Evolutionary conservation across 768 basidiomycete species (phyloP).

Genomic region (Tricholoma hemisulphureum): DNA sequence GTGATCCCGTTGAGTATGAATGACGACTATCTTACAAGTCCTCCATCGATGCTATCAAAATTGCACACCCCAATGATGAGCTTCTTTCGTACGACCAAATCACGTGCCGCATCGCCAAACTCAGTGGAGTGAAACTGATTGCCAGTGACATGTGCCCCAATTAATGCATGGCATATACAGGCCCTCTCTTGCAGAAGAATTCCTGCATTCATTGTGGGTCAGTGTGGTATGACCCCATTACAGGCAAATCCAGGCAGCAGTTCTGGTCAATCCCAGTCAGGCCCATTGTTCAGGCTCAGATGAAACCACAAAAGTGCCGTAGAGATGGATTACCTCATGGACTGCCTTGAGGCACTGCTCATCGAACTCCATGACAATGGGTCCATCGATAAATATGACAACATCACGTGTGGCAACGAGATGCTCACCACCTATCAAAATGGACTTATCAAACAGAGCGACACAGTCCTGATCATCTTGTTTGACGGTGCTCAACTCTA

Average conservation of each 20-base stretch:
- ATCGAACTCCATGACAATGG: background rate
- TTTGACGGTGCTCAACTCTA: conserved; percentile 35
- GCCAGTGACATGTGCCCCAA: conserved; percentile 10
- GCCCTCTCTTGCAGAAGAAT: background rate
- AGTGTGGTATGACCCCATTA: conserved; percentile 8
- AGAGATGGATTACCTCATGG: conserved; percentile 8
- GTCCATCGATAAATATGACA: background rate
- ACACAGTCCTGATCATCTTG: conserved; percentile 29
- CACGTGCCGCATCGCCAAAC: conserved; percentile 5
- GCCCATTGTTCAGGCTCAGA: conserved; percentile 21
- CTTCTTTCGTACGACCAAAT: conserved; percentile 12
- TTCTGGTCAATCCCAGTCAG: conserved; percentile 24
- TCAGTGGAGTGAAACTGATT: conserved; percentile 7
- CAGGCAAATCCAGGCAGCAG: conserved; percentile 6
- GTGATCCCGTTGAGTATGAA: too few species aligned
- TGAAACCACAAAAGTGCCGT: conserved; percentile 6
- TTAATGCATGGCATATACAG: conserved; percentile 9
- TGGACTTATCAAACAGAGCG: conserved; percentile 6
- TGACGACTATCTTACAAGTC: too few species aligned
- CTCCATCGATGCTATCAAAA: conserved; percentile 1
- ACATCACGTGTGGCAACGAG: conserved; percentile 10
- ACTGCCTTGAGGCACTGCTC: background rate
- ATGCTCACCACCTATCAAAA: conserved; percentile 1
- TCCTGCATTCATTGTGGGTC: conserved; percentile 9
- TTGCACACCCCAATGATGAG: conserved; percentile 3